Conservation (phyloP, 768 basidiomycete species). For the Lentinus brumalis region DNA sequence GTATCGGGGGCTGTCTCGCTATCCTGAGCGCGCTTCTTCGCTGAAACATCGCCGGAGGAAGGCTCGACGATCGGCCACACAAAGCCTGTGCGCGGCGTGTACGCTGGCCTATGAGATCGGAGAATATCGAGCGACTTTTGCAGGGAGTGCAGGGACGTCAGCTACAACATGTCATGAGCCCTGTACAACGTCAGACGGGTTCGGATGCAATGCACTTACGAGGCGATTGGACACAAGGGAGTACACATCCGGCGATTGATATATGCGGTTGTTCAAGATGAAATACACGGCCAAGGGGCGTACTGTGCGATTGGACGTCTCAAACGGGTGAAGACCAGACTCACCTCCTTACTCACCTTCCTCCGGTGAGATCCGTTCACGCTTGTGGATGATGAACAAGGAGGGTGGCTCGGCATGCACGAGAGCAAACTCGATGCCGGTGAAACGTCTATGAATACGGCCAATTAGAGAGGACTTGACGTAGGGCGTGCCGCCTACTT, state of each 20-base stretch:
- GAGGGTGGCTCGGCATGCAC: constrained; percentile 79
- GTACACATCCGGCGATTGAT: constrained; percentile 85
- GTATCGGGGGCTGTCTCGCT: constrained; percentile 16
- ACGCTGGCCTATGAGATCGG: constrained; percentile 74
- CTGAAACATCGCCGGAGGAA: constrained; percentile 40
- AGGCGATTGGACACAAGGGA: constrained; percentile 82
- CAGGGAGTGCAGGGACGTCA: constrained; percentile 69
- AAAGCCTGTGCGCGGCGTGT: constrained; percentile 82
- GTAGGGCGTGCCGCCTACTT: constrained; percentile 50
- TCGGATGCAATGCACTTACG: constrained; percentile 41
- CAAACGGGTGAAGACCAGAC: constrained; percentile 6
- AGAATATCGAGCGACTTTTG: constrained; percentile 78
- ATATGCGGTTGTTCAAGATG: constrained; percentile 86
- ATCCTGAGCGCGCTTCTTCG: constrained; percentile 41
- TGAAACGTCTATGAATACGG: constrained; percentile 64
- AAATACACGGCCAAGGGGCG: constrained; percentile 82
- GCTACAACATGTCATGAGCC: constrained; percentile 37
- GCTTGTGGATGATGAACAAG: constrained; percentile 88
- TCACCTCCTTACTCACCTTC: constrained; percentile 57
- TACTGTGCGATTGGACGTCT: constrained; percentile 43
- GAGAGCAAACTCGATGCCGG: constrained; percentile 84
- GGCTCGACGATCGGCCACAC: constrained; percentile 81
- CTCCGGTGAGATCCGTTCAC: constrained; percentile 79
- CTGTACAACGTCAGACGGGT: neutral
- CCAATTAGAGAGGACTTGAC: constrained; percentile 7